Evolutionary conservation across 116 monocot genomes (phyloP), one percentile per base, ranked within the genome.

Genomic region (Zostera marina): DNA sequence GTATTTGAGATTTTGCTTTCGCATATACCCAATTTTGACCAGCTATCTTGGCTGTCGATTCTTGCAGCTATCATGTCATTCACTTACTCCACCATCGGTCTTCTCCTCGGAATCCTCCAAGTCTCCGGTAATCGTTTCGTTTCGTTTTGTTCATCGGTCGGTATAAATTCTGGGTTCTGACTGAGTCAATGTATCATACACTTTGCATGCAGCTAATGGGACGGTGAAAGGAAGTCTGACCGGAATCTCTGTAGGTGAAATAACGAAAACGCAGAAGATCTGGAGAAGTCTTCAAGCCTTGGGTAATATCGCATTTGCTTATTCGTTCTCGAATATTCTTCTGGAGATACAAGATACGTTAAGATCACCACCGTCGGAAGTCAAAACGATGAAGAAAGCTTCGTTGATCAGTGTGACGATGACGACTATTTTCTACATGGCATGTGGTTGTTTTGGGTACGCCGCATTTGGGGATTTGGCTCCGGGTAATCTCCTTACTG

Each of bases 21-120:
- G n/a, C 91, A 91, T 46, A 85, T 91, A 4, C 91, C 91, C 4
- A 73, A 85, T 58, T 91, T 91, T 60, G 79, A 81, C 44, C 82
- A 84, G 75, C 75, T 85, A 11, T 91, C 65, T 59, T 91, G 91
- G 91, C 91, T 91, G 53, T 91, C 91, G 22, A 82, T 82, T 47
- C 43, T 91, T 32, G 91, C 91, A 25, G 85, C 91, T 3, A 71
- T 82, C 58, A 91, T 91, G 91, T 91, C 91, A 47, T 91, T 85
- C 74, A 82, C 81, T 11, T 91, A 91, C 69, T 91, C 91, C 11
- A 40, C 66, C 61, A 79, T 91, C 53, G 91, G 91, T 16, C 85
- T 91, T 42, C 40, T 51, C 19, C 81, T 91, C 41, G 85, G 85
- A 46, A 73, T 91, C 47, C 54, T 63, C 14, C 67, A 85, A 74